Percentiles rank a stretch among this genome's conserved stretches.
Evolutionary conservation across 2,329 filamentous ascomycete genomes (phyloP).

Genomic region (Chaetomiaceae sp.): DNA sequence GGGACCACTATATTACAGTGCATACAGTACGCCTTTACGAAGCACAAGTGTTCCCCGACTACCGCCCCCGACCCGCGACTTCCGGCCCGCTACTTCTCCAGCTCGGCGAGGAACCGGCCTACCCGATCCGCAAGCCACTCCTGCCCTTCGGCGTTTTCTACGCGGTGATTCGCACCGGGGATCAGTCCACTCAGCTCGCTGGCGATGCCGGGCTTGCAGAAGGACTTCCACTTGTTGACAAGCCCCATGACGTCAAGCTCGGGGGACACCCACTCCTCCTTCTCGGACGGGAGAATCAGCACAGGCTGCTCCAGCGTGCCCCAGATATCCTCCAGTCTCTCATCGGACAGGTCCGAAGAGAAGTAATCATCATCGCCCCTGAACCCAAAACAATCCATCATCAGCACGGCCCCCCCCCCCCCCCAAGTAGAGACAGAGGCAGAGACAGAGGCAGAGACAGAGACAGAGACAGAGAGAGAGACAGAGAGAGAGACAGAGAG

Average conservation of each 20-base stretch:
- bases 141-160: conserved; percentile 43
- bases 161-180: conserved; percentile 49
- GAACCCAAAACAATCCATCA: not conserved
- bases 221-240: conserved; percentile 52
- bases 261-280: conserved; percentile 61
- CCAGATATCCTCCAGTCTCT: conserved; percentile 60
- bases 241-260: conserved; percentile 54
- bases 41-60: too few relatives aligned
- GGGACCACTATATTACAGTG: not conserved
- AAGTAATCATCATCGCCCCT: conserved; percentile 81
- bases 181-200: conserved; percentile 51
- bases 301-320: conserved; percentile 56
- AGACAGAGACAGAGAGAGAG: not conserved
- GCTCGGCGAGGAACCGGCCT: conserved; percentile 40
- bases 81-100: conserved; percentile 16
- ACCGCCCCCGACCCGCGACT: conserved; percentile 4
- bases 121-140: conserved; percentile 48
- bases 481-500: conserved; percentile 13
- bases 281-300: conserved; percentile 60
- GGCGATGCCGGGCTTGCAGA: conserved; percentile 40
- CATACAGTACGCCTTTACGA: too few relatives aligned
- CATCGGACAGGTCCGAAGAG: conserved; percentile 65
- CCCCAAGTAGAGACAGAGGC: too few relatives aligned
- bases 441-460: too few relatives aligned
- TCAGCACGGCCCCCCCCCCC: not conserved